These are phyloP conservation scores for Exophiala sp. DNA, from an alignment of 2,329 filamentous ascomycete species.

Conservation along the genomic window DNA sequence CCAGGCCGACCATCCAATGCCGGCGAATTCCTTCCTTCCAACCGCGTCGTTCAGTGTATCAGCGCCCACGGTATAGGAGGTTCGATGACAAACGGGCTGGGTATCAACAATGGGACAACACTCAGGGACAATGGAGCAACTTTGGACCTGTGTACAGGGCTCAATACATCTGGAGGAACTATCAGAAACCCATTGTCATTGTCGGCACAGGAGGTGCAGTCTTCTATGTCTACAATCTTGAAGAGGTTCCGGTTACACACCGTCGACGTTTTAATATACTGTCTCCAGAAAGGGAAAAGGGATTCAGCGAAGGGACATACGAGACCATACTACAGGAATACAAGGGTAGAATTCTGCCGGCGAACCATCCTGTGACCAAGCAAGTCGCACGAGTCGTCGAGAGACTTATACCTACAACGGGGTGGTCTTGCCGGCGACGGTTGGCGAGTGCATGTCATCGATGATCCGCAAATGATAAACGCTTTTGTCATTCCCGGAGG, in stretches of 20 bases:
- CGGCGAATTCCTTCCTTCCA: slow-evolving; percentile 9
- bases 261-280: slow-evolving; percentile 56
- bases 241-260: slow-evolving; percentile 49
- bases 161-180: slow-evolving; percentile 27
- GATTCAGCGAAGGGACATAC: slow-evolving; percentile 41
- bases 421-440: slow-evolving; percentile 36
- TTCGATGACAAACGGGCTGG: slow-evolving; percentile 14
- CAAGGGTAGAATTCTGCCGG: slow-evolving; percentile 44
- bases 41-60: slow-evolving; percentile 5
- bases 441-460: slow-evolving; percentile 58
- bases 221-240: slow-evolving; percentile 52
- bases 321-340: slow-evolving; percentile 45
- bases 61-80: slow-evolving; percentile 18
- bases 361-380: slow-evolving; percentile 44
- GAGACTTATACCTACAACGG: slow-evolving; percentile 50
- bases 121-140: slow-evolving; percentile 22
- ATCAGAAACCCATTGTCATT: slow-evolving; percentile 19
- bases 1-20: neutral
- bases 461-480: slow-evolving; percentile 47
- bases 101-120: neutral
- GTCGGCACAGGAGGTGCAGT: slow-evolving; percentile 40
- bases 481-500: slow-evolving; percentile 60
- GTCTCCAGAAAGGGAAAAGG: slow-evolving; percentile 40
- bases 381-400: slow-evolving; percentile 50
- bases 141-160: slow-evolving; percentile 25